Evolutionary conservation across 805 yeast species (phyloP).

Genomic region (Yarrowia bubula): DNA sequence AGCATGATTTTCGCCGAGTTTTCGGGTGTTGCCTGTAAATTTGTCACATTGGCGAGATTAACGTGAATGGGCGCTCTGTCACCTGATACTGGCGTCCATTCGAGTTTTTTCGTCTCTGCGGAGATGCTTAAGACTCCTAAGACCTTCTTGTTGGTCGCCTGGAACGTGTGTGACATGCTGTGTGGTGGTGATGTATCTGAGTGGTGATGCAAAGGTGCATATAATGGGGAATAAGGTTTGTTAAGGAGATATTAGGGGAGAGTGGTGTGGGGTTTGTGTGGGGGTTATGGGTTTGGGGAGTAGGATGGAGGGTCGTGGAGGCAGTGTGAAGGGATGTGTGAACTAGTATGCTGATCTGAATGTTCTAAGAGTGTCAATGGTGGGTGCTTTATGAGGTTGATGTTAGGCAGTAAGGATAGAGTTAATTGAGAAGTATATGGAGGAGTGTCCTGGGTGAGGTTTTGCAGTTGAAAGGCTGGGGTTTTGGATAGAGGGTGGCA

Average conservation of each 20-base stretch:
- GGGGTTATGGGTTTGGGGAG: too few species aligned
- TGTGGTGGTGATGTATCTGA: not conserved
- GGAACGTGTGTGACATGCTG: constrained; percentile 21
- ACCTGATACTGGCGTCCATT: constrained; percentile 17
- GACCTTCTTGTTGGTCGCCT: constrained; percentile 24
- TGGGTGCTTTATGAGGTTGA: too few species aligned
- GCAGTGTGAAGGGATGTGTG: not conserved
- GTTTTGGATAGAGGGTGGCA: too few species aligned
- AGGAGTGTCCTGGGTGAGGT: too few species aligned
- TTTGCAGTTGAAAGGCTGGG: too few species aligned
- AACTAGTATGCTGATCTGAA: too few species aligned
- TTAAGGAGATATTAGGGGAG: too few species aligned
- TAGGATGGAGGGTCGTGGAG: too few species aligned
- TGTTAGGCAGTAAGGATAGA: too few species aligned
- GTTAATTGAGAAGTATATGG: not conserved
- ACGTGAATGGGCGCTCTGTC: constrained; percentile 17
- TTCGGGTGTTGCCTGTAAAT: constrained; percentile 69
- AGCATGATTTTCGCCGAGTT: constrained; percentile 65
- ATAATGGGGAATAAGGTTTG: too few species aligned
- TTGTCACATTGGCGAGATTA: constrained; percentile 11
- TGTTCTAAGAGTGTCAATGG: too few species aligned
- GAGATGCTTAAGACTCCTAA: constrained; percentile 21
- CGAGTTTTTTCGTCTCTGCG: constrained; percentile 17
- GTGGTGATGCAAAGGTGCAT: not conserved
- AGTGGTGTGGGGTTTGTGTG: too few species aligned